Percentiles rank a stretch among this genome's conserved stretches.
Evolutionary conservation across 2,329 filamentous ascomycete species (phyloP).

Genomic region (Polytolypa hystricis): DNA sequence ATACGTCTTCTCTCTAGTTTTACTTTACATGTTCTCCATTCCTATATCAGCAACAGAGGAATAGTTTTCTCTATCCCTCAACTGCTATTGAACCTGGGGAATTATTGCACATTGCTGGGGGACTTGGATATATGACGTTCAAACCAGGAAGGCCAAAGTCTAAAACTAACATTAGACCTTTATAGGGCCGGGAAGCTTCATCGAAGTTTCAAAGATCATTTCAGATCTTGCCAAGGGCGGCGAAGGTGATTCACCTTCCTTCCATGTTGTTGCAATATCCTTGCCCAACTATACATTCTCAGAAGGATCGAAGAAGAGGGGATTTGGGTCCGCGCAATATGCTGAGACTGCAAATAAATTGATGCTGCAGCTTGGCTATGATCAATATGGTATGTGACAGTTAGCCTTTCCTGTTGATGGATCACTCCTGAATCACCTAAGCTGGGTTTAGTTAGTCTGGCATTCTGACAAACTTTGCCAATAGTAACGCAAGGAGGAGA

Average conservation of each 20-base stretch:
- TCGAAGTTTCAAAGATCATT: constrained; percentile 55
- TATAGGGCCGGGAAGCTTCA: constrained; percentile 57
- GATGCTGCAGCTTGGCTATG: constrained; percentile 58
- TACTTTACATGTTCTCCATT: no score
- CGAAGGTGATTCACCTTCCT: constrained; percentile 31
- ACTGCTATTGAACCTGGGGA: no score
- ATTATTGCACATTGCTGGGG: no score
- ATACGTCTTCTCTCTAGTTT: no score
- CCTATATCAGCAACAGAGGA: no score
- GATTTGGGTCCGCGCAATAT: constrained; percentile 50
- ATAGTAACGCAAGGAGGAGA: constrained; percentile 51
- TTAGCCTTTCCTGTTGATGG: neutral
- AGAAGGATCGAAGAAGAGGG: constrained; percentile 31
- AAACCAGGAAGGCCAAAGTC: constrained; percentile 34
- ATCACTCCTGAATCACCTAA: no score
- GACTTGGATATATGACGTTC: no score
- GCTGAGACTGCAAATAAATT: constrained; percentile 55
- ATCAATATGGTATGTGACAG: constrained; percentile 42
- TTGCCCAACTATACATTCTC: constrained; percentile 49
- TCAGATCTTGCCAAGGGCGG: constrained; percentile 31
- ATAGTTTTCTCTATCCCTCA: no score
- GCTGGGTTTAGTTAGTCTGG: neutral
- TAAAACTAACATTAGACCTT: no score
- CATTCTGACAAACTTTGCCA: neutral
- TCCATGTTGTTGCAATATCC: constrained; percentile 43